Percentiles rank a stretch among this genome's conserved stretches.
Evolutionary conservation across 805 yeast species (phyloP).

Genomic region (Teunomyces aglyptinius): DNA sequence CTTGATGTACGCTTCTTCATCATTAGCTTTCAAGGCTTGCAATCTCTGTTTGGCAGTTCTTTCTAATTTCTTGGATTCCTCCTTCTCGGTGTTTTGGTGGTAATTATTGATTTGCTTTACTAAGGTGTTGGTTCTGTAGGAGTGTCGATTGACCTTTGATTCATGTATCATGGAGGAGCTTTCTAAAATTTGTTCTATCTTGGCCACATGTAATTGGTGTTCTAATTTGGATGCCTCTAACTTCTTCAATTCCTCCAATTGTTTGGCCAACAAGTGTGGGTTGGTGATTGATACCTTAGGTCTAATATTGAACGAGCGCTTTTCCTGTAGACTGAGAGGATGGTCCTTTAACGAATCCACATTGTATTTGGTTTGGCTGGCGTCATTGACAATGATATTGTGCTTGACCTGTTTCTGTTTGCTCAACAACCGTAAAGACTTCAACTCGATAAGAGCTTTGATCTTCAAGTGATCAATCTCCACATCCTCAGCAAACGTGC

Average conservation of each 20-base stretch:
- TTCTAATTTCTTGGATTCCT: conserved; percentile 72
- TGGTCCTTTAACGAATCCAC: conserved; percentile 50
- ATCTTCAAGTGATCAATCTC: conserved; percentile 56
- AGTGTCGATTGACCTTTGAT: conserved; percentile 17
- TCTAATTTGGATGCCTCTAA: conserved; percentile 40
- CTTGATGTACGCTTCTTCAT: conserved; percentile 84
- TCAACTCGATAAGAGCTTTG: conserved; percentile 68
- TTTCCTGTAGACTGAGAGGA: conserved; percentile 62
- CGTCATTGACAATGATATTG: conserved; percentile 50
- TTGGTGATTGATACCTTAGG: conserved; percentile 69
- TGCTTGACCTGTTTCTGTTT: conserved; percentile 72
- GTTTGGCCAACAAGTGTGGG: conserved; percentile 73
- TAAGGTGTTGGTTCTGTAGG: conserved; percentile 25
- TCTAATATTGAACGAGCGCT: conserved; percentile 65
- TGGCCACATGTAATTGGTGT: conserved; percentile 24
- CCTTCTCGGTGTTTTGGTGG: conserved; percentile 64
- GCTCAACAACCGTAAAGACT: conserved; percentile 60
- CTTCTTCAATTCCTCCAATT: conserved; percentile 68
- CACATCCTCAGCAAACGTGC: conserved; percentile 40
- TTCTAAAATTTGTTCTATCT: conserved; percentile 22
- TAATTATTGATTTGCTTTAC: conserved; percentile 41
- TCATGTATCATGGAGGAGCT: conserved; percentile 24
- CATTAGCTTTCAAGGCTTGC: conserved; percentile 82
- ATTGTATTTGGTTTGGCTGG: conserved; percentile 55
- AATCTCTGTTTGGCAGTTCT: conserved; percentile 84